Evolutionary conservation across 2,329 filamentous ascomycete genomes (phyloP), one percentile per base, ranked within the genome.

Genomic region (Stemphylium lycopersici): DNA sequence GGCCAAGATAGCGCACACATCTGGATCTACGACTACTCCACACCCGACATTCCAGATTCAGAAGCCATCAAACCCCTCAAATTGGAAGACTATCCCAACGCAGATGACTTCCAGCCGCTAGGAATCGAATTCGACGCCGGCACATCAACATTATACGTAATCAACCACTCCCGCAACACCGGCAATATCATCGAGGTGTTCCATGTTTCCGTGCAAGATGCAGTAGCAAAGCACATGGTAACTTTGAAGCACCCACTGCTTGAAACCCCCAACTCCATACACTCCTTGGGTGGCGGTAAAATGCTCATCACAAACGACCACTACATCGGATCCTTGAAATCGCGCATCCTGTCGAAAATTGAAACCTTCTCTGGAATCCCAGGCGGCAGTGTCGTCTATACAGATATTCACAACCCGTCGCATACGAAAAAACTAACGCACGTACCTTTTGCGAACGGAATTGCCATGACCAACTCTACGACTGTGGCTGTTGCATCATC

Each of bases 241-340:
- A 75, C 70, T 1, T 54, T 78, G 36, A 58, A 56, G 6, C 71
- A 79, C 40, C 59, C 65, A 0, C 52, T 71, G 2, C 45, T 77
- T 10, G 64, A 72, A 29, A 59, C 72, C 0, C 78, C 78, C 2
- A 80, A 80, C 57, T 68, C 72, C 3, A 67, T 80, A n/a, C 59
- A 70, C 11, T 62, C 68, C 1, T 52, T 79, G 11, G 69, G 67
- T 6, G 41, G 58, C 4, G 62, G 64, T 4, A 70, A 72, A 29
- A 47, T 79, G 1, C 69, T 74, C 45, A 61, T 79, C 12, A 78
- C 76, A 13, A 80, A 79, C 50, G 77, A 80, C 60, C 78, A 80
- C 59, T 71, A 66, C 57, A 68, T 78, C 45, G 64, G 61, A 11
- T 59, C 70, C 0, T 57, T 66, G 6, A 38, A 61, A 1, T 64